Conservation (phyloP, 495 filamentous ascomycete genomes). For the Hypoxylon rickii region DNA sequence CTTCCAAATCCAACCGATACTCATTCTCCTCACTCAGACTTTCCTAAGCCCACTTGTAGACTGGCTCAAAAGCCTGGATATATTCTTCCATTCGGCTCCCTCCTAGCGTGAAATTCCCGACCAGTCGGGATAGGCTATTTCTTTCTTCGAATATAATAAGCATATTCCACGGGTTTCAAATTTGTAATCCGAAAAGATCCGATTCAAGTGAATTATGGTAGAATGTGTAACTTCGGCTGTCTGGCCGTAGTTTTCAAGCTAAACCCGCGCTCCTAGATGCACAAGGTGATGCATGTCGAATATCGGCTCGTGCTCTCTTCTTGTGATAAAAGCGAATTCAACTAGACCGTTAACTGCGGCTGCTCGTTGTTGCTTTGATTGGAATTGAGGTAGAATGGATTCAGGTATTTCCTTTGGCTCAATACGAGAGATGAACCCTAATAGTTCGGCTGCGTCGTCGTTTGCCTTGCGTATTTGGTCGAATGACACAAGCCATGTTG, state of each 20-base stretch:
- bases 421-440: constrained; percentile 52
- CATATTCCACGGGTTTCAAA: constrained; percentile 21
- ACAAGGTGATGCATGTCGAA: constrained; percentile 54
- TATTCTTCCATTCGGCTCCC: too few species aligned
- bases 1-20: too few species aligned
- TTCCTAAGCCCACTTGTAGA: too few species aligned
- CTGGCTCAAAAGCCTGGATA: too few species aligned
- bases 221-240: not conserved
- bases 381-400: constrained; percentile 37
- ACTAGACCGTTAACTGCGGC: constrained; percentile 43
- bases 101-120: too few species aligned
- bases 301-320: constrained; percentile 22
- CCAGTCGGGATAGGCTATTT: too few species aligned
- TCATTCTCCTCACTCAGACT: too few species aligned
- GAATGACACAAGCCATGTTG: constrained; percentile 61
- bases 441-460: constrained; percentile 39
- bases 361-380: constrained; percentile 22
- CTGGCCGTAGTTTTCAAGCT: constrained; percentile 26
- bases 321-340: constrained; percentile 41
- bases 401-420: constrained; percentile 42
- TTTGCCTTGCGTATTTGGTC: constrained; percentile 46
- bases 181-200: constrained; percentile 17
- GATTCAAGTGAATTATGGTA: constrained; percentile 21
- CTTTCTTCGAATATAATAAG: too few species aligned
- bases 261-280: constrained; percentile 48